Evolutionary conservation across 371 early-diverging fungal genomes (phyloP).

Genomic region (Mucor mucedo): DNA sequence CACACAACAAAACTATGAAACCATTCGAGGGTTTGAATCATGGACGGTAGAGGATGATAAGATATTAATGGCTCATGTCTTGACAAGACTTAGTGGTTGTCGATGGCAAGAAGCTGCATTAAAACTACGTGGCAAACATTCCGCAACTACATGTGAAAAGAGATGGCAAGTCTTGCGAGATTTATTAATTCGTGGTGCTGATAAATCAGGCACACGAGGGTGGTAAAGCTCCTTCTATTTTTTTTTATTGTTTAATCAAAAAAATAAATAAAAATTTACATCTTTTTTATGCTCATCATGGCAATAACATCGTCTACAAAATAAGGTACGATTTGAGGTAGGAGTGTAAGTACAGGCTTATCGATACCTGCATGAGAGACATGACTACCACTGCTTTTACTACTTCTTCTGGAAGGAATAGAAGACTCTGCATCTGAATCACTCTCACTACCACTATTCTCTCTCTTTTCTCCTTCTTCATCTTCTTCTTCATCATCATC

Average conservation of each 20-base stretch:
- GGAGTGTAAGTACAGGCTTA: conserved; percentile 4
- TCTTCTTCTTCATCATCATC: conserved; percentile 19
- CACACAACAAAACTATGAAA: conserved; percentile 26
- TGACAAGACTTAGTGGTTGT: conserved; percentile 28
- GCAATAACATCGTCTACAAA: conserved; percentile 12
- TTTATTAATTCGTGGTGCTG: conserved; percentile 27
- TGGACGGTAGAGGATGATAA: conserved; percentile 37
- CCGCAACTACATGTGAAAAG: conserved; percentile 19
- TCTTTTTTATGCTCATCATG: background rate
- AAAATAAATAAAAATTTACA: conserved; percentile 6
- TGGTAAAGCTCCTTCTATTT: conserved; percentile 15
- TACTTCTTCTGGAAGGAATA: conserved; percentile 12
- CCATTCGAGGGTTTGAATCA: conserved; percentile 38
- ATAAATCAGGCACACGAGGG: conserved; percentile 27
- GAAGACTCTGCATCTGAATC: background rate
- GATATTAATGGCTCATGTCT: conserved; percentile 32
- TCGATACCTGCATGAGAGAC: conserved; percentile 16
- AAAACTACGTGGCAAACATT: conserved; percentile 29
- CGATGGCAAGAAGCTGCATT: conserved; percentile 32
- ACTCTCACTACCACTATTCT: background rate
- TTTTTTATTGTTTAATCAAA: background rate
- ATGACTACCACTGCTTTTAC: conserved; percentile 9
- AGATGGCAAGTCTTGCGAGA: conserved; percentile 30
- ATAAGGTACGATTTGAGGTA: conserved; percentile 18
- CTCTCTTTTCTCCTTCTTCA: conserved; percentile 1